These are phyloP conservation scores for Amanita pallidorosea DNA, from an alignment of 768 basidiomycete genomes.

Conservation along the genomic window DNA sequence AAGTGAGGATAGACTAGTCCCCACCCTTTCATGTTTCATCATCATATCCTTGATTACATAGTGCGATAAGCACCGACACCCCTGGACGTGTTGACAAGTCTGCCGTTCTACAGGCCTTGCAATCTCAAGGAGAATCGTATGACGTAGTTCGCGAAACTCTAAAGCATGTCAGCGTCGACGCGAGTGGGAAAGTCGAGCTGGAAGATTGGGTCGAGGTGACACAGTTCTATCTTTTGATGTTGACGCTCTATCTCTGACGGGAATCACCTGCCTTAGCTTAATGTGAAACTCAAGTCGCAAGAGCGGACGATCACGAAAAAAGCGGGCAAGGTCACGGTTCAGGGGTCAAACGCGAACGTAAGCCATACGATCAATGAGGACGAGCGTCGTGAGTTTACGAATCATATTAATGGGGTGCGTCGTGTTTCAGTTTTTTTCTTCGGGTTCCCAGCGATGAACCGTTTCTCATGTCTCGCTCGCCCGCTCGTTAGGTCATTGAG, in stretches of 20 bases:
- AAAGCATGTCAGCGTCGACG: conserved; percentile 89
- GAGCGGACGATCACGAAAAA: conserved; percentile 42
- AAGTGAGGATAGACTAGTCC: conserved; percentile 52
- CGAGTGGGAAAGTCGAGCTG: conserved; percentile 90
- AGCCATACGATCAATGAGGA: conserved; percentile 98
- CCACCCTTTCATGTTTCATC: not conserved
- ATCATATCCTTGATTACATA: conserved; percentile 16
- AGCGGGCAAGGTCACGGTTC: conserved; percentile 86
- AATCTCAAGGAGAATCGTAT: conserved; percentile 79
- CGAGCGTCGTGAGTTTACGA: conserved; percentile 91
- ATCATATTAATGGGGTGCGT: conserved; percentile 90
- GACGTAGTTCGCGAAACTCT: conserved; percentile 84
- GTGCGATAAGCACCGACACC: conserved; percentile 65
- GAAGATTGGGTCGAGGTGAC: conserved; percentile 96
- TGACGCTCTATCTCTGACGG: conserved; percentile 4
- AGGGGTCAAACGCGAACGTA: conserved; percentile 91
- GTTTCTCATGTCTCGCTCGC: not conserved
- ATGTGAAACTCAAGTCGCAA: conserved; percentile 64
- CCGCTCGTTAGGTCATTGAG: conserved; percentile 61
- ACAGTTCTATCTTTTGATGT: conserved; percentile 9
- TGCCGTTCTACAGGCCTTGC: conserved; percentile 66
- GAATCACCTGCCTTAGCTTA: conserved; percentile 40
- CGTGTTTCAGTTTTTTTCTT: not conserved
- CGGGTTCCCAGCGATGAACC: conserved; percentile 4
- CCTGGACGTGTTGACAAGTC: conserved; percentile 81